Percentiles rank a stretch among this genome's conserved stretches.
phyloP scores from a whole-genome alignment of 768 basidiomycete species.

The Lanmaoa pseudosensibilis region DNA sequence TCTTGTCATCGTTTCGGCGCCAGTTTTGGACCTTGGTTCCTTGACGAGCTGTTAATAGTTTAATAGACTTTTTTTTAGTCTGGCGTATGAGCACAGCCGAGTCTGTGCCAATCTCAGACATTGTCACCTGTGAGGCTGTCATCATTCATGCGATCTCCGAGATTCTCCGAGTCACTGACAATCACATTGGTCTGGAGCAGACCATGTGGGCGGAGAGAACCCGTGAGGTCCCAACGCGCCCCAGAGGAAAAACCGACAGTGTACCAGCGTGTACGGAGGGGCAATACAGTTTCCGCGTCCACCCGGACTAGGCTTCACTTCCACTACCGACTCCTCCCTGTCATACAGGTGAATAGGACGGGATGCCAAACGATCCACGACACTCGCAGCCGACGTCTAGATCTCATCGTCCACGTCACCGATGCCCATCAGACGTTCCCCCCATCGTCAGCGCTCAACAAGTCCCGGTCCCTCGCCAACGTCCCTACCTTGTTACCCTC shows the following conservation, averaged over 20 bases:
- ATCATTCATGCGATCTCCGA: not conserved
- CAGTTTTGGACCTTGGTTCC: not conserved
- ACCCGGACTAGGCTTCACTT: no score
- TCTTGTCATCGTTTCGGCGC: not conserved
- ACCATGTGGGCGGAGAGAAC: not conserved
- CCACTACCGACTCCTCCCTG: no score
- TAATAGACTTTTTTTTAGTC: conserved; percentile 8
- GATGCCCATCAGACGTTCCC: no score
- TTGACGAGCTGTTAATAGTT: not conserved
- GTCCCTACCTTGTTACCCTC: no score
- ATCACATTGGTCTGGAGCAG: not conserved
- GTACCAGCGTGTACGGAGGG: no score
- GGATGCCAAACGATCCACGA: no score
- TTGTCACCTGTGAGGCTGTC: not conserved
- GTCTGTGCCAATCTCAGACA: not conserved
- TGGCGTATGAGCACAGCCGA: not conserved
- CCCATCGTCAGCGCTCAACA: no score
- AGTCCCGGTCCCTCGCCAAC: no score
- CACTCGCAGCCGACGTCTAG: no score
- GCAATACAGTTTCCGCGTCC: no score
- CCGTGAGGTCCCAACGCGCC: not conserved
- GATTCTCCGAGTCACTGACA: not conserved
- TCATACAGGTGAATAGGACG: no score
- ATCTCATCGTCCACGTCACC: no score
- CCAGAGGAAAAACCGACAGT: not conserved